A percentile compares a stretch with the other conserved stretches of the same genome.
phyloP scores from a whole-genome alignment of 371 early-diverging fungal genomes.

The Syncephalis plumigaleata region DNA sequence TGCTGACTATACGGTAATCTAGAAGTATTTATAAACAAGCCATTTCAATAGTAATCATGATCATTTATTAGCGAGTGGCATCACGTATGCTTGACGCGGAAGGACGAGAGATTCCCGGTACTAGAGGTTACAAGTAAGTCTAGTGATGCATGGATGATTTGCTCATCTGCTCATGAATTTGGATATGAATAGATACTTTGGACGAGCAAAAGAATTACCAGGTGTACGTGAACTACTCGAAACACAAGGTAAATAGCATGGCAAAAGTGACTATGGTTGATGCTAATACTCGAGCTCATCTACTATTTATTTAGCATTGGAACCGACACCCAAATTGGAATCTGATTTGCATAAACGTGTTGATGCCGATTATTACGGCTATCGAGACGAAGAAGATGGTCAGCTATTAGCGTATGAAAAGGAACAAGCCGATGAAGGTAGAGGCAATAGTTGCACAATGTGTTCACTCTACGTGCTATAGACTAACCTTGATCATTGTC shows the following conservation, averaged over 20 bases:
- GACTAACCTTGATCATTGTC: background rate
- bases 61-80: constrained; percentile 32
- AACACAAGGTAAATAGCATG: constrained; percentile 25
- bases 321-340: constrained; percentile 22
- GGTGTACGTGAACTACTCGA: constrained; percentile 88
- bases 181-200: constrained; percentile 58
- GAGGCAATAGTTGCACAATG: background rate
- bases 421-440: constrained; percentile 26
- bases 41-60: background rate
- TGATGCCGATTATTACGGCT: constrained; percentile 92
- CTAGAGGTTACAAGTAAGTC: constrained; percentile 74
- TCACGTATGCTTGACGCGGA: constrained; percentile 66
- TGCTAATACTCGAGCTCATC: background rate
- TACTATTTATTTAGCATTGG: background rate
- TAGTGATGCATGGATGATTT: background rate
- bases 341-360: constrained; percentile 60
- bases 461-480: background rate
- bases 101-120: constrained; percentile 82
- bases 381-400: constrained; percentile 85
- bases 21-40: background rate
- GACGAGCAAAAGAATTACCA: constrained; percentile 89
- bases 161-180: background rate
- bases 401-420: constrained; percentile 60
- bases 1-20: constrained; percentile 69
- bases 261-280: background rate